Conservation (phyloP, 2,329 filamentous ascomycete genomes). For the Penicillium freii region DNA sequence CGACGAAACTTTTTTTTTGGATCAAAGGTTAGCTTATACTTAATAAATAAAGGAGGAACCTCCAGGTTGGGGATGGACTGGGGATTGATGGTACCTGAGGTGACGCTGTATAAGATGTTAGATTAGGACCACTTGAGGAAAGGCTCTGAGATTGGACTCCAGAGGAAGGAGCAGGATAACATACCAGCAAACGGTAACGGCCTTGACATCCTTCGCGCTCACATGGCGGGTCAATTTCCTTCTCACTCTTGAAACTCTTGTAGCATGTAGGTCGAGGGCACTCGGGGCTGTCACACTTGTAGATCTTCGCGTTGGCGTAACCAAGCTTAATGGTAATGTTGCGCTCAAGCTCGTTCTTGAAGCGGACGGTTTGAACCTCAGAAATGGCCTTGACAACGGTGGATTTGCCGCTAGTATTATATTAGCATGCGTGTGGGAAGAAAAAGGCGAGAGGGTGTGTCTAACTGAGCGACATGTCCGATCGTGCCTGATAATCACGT, state of each 20-base stretch:
- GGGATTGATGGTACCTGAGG: conserved; percentile 5
- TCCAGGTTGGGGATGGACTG: neutral
- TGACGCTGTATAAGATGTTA: conserved; percentile 7
- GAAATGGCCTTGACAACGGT: conserved; percentile 99
- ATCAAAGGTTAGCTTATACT: conserved; percentile 11
- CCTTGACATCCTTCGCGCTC: conserved; percentile 89
- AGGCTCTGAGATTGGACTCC: neutral
- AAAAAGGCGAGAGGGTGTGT: neutral
- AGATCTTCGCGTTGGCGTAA: conserved; percentile 99
- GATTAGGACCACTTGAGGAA: neutral
- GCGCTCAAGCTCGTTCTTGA: conserved; percentile 99
- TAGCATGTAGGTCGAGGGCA: conserved; percentile 96
- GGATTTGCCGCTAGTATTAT: conserved; percentile 68
- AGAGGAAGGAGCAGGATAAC: conserved; percentile 57
- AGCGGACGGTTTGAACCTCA: conserved; percentile 95
- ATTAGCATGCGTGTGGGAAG: conserved; percentile 1
- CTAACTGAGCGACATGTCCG: conserved; percentile 83
- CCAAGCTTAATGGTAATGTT: conserved; percentile 99
- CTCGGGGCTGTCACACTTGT: conserved; percentile 90
- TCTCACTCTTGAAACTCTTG: conserved; percentile 96
- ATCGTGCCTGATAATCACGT: conserved; percentile 55
- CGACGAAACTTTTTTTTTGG: conserved; percentile 69
- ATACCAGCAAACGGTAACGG: conserved; percentile 84
- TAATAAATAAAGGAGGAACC: neutral
- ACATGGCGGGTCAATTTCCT: conserved; percentile 94